Evolutionary conservation across 2,329 filamentous ascomycete species (phyloP).

Genomic region (Trichothecium roseum): DNA sequence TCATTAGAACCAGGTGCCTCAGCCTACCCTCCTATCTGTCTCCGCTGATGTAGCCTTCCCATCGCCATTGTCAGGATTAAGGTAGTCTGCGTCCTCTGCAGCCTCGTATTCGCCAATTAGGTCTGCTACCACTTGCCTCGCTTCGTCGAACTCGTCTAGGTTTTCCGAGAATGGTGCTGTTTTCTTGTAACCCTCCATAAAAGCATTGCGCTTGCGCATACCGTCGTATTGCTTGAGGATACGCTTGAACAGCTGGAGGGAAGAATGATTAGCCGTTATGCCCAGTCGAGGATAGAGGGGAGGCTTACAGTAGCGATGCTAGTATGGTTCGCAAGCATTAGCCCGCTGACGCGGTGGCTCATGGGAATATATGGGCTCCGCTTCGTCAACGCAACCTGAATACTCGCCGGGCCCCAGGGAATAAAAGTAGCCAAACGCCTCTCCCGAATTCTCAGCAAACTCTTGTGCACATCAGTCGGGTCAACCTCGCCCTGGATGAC

Average conservation of each 20-base stretch:
- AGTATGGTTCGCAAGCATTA: conserved; percentile 98
- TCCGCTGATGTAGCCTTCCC: conserved; percentile 42
- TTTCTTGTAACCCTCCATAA: conserved; percentile 93
- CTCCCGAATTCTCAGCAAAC: conserved; percentile 88
- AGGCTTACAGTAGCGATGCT: conserved; percentile 75
- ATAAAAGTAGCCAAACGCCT: conserved; percentile 92
- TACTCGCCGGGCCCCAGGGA: conserved; percentile 94
- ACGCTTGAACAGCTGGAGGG: conserved; percentile 68
- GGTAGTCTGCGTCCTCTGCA: conserved; percentile 81
- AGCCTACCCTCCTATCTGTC: conserved; percentile 38
- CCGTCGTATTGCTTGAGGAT: conserved; percentile 89
- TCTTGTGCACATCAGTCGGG: conserved; percentile 97
- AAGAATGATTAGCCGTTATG: not conserved
- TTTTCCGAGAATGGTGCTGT: conserved; percentile 89
- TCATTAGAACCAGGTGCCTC: conserved; percentile 5
- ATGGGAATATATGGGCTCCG: conserved; percentile 93
- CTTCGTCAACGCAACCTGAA: conserved; percentile 93
- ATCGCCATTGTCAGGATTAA: conserved; percentile 57
- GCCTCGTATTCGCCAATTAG: conserved; percentile 93
- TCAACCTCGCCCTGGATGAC: conserved; percentile 99
- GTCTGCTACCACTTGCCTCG: conserved; percentile 81
- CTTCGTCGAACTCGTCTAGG: conserved; percentile 89
- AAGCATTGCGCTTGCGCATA: conserved; percentile 92
- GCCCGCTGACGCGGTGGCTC: conserved; percentile 84
- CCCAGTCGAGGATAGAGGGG: not conserved